Base-by-base conservation (phyloP, 2,329 filamentous ascomycete genomes). In the Fusarium scirpi region DNA sequence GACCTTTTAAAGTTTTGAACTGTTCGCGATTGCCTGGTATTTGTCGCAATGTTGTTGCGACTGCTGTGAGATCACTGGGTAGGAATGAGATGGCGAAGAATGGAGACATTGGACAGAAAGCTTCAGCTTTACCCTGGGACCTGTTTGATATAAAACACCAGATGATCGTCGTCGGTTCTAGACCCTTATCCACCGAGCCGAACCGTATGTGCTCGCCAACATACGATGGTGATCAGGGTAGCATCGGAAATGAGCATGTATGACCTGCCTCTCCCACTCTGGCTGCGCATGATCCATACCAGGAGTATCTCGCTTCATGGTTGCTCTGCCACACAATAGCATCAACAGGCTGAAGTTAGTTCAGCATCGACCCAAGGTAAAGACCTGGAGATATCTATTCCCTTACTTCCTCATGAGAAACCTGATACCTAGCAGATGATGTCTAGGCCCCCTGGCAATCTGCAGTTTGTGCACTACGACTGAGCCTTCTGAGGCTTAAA, bases 131-230 rank as follows among this genome's bases (percentile, higher is more conserved):
- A 7, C 8, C 20, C 2, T 45, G 62, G 30, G 3, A 2, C 11
- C 15, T 29, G 6, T n/a, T 8, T 25, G 25, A 41, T 58, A 65
- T 64, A 58, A 51, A 27, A 15, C 22, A n/a, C 9, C 13, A 11
- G 4, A 30, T 7, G 18, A 18, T 29, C 27, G 10, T 47, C 9
- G 16, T 65, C 62, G 61, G 60, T 25, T 51, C 20, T 15, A 16
- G 20, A n/a, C 2, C 13, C 15, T 25, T 29, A n/a, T 12, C 11
- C 52, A 59, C 60, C 62, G 62, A 65, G 46, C 62, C 60, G 62
- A 65, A 40, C 62, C 62, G 62, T 10, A 13, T 11, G 15, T 38
- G 22, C 11, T n/a, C 5, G 9, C 4, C 5, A 18, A 32, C 15
- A n/a, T 41, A 52, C 32, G 24, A 20, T 41, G 15, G 8, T 32